phyloP scores from a whole-genome alignment of 1,284 basidiomycete species.

The Moesziomyces globuligerus region DNA sequence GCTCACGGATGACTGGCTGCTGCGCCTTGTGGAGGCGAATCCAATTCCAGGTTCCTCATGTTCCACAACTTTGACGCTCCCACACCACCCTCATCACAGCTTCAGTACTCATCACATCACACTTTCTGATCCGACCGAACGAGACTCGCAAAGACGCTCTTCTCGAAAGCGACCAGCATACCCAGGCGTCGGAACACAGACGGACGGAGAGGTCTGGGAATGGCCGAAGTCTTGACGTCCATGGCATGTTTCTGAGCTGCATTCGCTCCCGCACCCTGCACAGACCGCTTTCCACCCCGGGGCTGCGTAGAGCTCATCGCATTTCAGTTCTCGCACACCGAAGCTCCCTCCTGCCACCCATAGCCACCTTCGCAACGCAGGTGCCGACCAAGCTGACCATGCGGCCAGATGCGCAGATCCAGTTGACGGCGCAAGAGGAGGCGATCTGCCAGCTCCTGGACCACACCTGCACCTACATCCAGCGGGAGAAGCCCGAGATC shows the following conservation, averaged over 20 bases:
- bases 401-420: conserved; percentile 31
- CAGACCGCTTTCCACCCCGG: conserved; percentile 6
- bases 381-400: conserved; percentile 14
- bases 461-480: conserved; percentile 56
- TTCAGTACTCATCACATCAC: no score
- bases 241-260: conserved; percentile 42
- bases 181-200: no score
- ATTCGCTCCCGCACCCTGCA: conserved; percentile 19
- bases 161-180: no score
- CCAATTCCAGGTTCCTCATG: no score
- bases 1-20: neutral
- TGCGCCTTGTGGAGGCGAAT: conserved; percentile 17
- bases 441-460: conserved; percentile 59
- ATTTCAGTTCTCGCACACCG: neutral
- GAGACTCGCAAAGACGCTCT: no score
- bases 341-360: neutral
- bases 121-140: no score
- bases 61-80: neutral
- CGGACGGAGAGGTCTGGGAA: conserved; percentile 1
- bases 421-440: conserved; percentile 45
- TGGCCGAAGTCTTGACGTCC: conserved; percentile 7
- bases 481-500: conserved; percentile 38
- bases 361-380: neutral
- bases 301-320: neutral
- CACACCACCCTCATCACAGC: no score